Percentiles rank a stretch among this genome's conserved stretches.
Conservation (phyloP, 352 stramenopile species). For the Pythium sp. region DNA sequence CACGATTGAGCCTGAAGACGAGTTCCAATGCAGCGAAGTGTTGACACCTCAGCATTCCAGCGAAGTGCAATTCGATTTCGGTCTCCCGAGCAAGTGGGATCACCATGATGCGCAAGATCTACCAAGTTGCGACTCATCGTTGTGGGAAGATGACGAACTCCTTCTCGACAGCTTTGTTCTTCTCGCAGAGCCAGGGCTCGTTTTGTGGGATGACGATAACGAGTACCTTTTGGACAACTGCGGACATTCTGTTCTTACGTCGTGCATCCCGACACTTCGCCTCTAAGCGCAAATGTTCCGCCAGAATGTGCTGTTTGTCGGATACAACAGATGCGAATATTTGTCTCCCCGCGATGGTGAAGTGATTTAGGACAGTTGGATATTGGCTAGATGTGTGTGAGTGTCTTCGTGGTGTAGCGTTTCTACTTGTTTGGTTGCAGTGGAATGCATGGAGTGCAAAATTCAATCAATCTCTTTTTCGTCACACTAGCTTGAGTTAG, state of each 20-base stretch:
- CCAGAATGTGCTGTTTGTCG: slow-evolving; percentile 15
- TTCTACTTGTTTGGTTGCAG: background rate
- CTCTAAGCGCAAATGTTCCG: slow-evolving; percentile 2
- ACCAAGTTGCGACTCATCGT: slow-evolving; percentile 17
- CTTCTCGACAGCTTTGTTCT: slow-evolving; percentile 30
- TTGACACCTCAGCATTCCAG: slow-evolving; percentile 3
- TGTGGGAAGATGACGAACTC: slow-evolving; percentile 50
- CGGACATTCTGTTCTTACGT: background rate
- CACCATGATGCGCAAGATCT: slow-evolving; percentile 30
- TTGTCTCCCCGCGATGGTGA: background rate
- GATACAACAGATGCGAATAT: slow-evolving; percentile 15
- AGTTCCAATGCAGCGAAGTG: slow-evolving; percentile 12
- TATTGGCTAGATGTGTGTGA: background rate
- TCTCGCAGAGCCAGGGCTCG: slow-evolving; percentile 21
- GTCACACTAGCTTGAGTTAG: background rate
- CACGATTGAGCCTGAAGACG: slow-evolving; percentile 12
- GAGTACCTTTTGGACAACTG: slow-evolving; percentile 6
- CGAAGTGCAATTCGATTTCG: slow-evolving; percentile 40
- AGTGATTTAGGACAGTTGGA: slow-evolving; percentile 3
- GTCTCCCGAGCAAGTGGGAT: slow-evolving; percentile 44
- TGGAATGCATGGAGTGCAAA: background rate
- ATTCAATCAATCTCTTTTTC: background rate
- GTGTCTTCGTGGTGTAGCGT: slow-evolving; percentile 6
- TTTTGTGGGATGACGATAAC: slow-evolving; percentile 19
- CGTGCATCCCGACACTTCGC: background rate